Base-by-base conservation (phyloP, 2,329 filamentous ascomycete genomes). In the Fusarium chaquense region DNA sequence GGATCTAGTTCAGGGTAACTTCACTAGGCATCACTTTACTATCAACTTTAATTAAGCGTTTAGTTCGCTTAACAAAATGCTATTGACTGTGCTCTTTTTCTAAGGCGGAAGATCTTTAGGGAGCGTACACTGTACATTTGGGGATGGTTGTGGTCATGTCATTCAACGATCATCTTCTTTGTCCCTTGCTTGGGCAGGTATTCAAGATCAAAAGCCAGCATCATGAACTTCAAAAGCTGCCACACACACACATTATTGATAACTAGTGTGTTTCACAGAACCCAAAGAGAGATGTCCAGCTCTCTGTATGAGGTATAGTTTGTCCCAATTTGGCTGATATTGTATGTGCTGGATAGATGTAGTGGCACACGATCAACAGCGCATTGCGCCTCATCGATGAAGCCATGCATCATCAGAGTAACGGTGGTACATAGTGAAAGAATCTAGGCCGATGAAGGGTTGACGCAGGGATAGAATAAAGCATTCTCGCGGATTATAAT, bases 401-500 rank as follows among this genome's bases (percentile, higher is more conserved):
- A 66, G 56, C 63, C 51, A 69, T 45, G 50, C 50, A 32, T 35
- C 20, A 43, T 53, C 35, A 54, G 40, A 45, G 32, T 46, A 54
- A 50, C 24, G 3, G 50, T 54, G 47, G 43, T 43, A 52, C 47
- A 59, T 30, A 33, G n/a, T 59, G 47, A 45, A n/a, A 54, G 36
- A 56, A 54, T 49, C 45, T 32, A 41, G 32, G 13, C 26, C 18
- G 32, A 51, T 53, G 64, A 56, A 71, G 67, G 64, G 68, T 58
- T 52, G 46, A 63, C 41, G 69, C 46, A 71, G 58, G 68, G 68
- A 66, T 71, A 35, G 15, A 43, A 41, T 47, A 71, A 33, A 50
- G 51, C 52, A 69, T 71, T 55, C 53, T 69, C 51, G 41, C 24
- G 49, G 51, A 33, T 26, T 22, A 26, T 12, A 55, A 40, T 62